These are phyloP conservation scores for Kluyveromyces lactis DNA, from an alignment of 805 yeast species.

Conservation along the genomic window DNA sequence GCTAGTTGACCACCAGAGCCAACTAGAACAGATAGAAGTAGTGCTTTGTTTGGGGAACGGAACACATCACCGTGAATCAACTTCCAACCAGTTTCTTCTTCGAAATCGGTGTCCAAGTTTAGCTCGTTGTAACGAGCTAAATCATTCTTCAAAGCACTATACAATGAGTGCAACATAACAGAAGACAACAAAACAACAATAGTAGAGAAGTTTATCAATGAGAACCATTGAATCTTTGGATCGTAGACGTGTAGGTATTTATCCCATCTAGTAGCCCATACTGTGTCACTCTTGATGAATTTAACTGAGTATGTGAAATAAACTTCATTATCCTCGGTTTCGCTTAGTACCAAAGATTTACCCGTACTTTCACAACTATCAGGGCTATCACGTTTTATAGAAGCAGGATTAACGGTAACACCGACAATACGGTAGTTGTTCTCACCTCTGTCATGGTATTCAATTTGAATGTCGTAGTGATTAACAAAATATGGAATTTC, in stretches of 20 bases:
- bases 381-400: constrained; percentile 39
- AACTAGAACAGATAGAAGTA: constrained; percentile 68
- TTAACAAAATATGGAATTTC: constrained; percentile 59
- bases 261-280: constrained; percentile 99
- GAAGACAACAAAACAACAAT: constrained; percentile 70
- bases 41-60: constrained; percentile 65
- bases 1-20: constrained; percentile 87
- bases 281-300: constrained; percentile 61
- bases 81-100: constrained; percentile 97
- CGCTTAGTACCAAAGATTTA: constrained; percentile 40
- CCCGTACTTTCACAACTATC: constrained; percentile 25
- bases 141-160: constrained; percentile 76
- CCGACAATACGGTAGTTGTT: constrained; percentile 84
- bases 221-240: constrained; percentile 94
- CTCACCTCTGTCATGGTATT: constrained; percentile 69
- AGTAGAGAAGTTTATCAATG: constrained; percentile 76
- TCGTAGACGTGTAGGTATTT: constrained; percentile 86
- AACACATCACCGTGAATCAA: constrained; percentile 92
- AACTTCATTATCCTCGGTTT: constrained; percentile 48
- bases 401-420: constrained; percentile 64
- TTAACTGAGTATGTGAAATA: constrained; percentile 75
- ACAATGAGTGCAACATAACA: constrained; percentile 69
- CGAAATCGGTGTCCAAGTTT: constrained; percentile 75
- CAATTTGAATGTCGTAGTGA: constrained; percentile 72
- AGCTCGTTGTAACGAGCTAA: constrained; percentile 83